phyloP scores from a whole-genome alignment of 1,284 basidiomycete genomes.

The Cutaneotrichosporon mucoides region DNA sequence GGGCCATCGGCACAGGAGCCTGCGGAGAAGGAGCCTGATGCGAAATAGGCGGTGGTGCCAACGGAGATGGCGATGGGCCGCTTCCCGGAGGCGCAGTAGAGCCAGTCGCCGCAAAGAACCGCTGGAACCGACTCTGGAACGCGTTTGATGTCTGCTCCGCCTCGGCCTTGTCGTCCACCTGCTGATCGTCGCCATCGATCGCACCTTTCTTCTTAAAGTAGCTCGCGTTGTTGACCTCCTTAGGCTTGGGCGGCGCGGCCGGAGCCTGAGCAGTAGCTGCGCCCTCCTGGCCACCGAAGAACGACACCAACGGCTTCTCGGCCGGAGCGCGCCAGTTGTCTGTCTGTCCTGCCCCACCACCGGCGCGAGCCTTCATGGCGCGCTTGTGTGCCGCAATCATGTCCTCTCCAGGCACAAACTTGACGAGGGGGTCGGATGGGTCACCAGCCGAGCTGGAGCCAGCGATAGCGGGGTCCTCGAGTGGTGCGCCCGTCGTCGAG shows the following conservation, averaged over 20 bases:
- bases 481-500: conserved; percentile 1
- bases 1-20: background rate
- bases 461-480: conserved; percentile 31
- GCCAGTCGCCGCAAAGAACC: conserved; percentile 31
- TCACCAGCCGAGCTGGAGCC: conserved; percentile 17
- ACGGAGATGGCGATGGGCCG: background rate
- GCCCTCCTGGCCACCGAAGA: conserved; percentile 25
- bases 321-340: conserved; percentile 22
- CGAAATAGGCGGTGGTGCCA: background rate
- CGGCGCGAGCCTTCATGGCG: conserved; percentile 30
- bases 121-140: conserved; percentile 41
- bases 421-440: conserved; percentile 20
- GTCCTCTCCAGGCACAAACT: conserved; percentile 43
- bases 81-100: background rate
- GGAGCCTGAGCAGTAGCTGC: background rate
- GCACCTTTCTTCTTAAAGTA: conserved; percentile 35
- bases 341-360: conserved; percentile 5
- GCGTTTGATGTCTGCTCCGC: conserved; percentile 15
- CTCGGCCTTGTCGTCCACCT: conserved; percentile 13
- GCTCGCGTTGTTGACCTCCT: conserved; percentile 38
- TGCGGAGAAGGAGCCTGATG: background rate
- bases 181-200: conserved; percentile 17
- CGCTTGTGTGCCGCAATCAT: conserved; percentile 44
- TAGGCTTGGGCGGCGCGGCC: conserved; percentile 22
- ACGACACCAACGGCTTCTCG: conserved; percentile 30